Conservation (phyloP, 2,329 filamentous ascomycete genomes). For the Trichophyton schoenleinii region DNA sequence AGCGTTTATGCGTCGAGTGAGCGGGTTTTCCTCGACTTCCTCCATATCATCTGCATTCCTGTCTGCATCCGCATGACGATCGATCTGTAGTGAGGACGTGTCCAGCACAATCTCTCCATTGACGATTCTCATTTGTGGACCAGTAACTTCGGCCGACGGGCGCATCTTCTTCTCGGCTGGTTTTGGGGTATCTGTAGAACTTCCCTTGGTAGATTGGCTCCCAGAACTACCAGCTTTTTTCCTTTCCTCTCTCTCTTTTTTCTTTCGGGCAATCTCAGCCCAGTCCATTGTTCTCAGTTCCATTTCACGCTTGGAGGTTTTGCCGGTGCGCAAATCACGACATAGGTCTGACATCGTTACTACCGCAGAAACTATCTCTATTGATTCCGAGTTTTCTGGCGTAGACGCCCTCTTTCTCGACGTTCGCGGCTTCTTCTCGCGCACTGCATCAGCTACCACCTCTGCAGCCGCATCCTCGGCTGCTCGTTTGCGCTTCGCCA, state of each 20-base stretch:
- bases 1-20: constrained; percentile 37
- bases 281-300: constrained; percentile 46
- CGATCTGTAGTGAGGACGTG: constrained; percentile 40
- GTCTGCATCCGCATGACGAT: constrained; percentile 42
- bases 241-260: constrained; percentile 27
- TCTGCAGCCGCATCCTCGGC: constrained; percentile 19
- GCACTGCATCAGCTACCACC: constrained; percentile 14
- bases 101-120: constrained; percentile 47
- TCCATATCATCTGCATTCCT: constrained; percentile 36
- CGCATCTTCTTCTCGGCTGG: neutral
- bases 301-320: constrained; percentile 44
- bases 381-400: constrained; percentile 36
- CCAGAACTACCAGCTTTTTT: constrained; percentile 7
- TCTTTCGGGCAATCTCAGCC: constrained; percentile 38
- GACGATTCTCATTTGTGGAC: constrained; percentile 41
- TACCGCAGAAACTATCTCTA: constrained; percentile 41
- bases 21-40: constrained; percentile 34
- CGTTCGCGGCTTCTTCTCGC: constrained; percentile 18
- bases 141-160: constrained; percentile 19
- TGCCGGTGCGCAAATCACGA: constrained; percentile 42
- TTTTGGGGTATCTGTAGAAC: neutral
- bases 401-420: constrained; percentile 30
- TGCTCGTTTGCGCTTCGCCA: constrained; percentile 8
- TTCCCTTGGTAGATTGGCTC: neutral
- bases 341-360: constrained; percentile 48